These are phyloP conservation scores for Diaporthe vexans DNA, from an alignment of 2,329 filamentous ascomycete genomes.

Conservation along the genomic window DNA sequence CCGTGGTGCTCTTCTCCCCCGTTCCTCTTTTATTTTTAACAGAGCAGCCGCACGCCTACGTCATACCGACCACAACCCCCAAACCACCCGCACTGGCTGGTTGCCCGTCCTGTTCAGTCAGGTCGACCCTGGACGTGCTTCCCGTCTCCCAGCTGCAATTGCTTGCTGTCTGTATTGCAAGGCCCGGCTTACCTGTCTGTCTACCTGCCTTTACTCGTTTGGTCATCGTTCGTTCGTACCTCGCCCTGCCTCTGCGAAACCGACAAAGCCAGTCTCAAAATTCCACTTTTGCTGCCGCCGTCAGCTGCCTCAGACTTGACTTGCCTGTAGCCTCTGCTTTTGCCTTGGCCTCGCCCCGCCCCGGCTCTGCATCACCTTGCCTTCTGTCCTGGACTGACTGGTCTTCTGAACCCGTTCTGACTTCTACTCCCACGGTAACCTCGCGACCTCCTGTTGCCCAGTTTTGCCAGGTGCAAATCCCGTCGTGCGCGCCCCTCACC, in stretches of 20 bases:
- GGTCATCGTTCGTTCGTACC: constrained; percentile 24
- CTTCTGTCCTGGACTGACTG: constrained; percentile 20
- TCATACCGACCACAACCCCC: constrained; percentile 33
- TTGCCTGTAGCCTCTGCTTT: background rate
- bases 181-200: background rate
- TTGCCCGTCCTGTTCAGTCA: constrained; percentile 21
- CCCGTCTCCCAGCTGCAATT: constrained; percentile 25
- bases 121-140: constrained; percentile 22
- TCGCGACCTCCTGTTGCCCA: constrained; percentile 21
- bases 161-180: constrained; percentile 17
- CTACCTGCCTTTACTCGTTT: background rate
- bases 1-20: constrained; percentile 14
- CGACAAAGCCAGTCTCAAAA: constrained; percentile 25
- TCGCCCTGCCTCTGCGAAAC: constrained; percentile 6
- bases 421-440: constrained; percentile 1
- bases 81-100: constrained; percentile 22
- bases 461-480: constrained; percentile 35
- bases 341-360: constrained; percentile 15
- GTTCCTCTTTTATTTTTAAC: constrained; percentile 34
- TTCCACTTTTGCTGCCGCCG: constrained; percentile 16
- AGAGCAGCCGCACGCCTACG: constrained; percentile 32
- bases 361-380: constrained; percentile 21
- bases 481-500: background rate
- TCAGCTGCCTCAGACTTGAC: constrained; percentile 15
- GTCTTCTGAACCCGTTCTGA: constrained; percentile 9